Evolutionary conservation across 164 flowering plant genomes (phyloP).

Genomic region (Vitis vinifera): DNA sequence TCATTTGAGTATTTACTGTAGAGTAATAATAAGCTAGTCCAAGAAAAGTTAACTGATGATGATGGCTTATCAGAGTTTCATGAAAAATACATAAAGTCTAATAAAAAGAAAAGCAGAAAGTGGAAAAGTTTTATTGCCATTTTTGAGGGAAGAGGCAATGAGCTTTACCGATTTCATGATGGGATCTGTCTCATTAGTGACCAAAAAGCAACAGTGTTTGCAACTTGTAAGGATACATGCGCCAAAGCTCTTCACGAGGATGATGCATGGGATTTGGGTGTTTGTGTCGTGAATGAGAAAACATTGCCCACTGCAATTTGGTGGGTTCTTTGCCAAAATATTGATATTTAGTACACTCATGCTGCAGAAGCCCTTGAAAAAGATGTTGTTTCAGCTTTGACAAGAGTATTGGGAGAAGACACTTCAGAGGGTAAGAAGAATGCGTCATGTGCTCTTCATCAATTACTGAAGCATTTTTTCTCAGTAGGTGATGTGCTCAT

Average conservation of each 20-base stretch:
- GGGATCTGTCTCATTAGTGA: conserved; percentile 29
- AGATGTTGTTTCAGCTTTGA: conserved; percentile 81
- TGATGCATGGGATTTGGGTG: conserved; percentile 36
- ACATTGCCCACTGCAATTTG: conserved; percentile 45
- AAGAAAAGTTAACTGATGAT: conserved; percentile 31
- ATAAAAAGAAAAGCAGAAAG: too few relatives aligned
- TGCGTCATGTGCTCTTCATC: conserved; percentile 80
- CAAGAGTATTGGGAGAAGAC: conserved; percentile 76
- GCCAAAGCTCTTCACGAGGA: not conserved
- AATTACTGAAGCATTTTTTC: conserved; percentile 64
- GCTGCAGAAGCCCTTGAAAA: conserved; percentile 82
- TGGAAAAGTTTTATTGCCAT: not conserved
- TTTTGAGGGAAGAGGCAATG: conserved; percentile 59
- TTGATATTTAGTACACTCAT: conserved; percentile 54
- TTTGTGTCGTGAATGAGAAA: conserved; percentile 31
- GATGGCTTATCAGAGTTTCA: conserved; percentile 14
- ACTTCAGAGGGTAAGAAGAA: conserved; percentile 74
- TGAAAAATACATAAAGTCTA: conserved; percentile 12
- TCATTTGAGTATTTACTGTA: conserved; percentile 54
- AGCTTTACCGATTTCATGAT: conserved; percentile 52
- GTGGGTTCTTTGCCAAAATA: conserved; percentile 48
- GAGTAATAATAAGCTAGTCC: conserved; percentile 20
- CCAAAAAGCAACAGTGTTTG: conserved; percentile 18
- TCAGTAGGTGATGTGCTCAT: conserved; percentile 72
- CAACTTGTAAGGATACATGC: conserved; percentile 6